Conservation (phyloP, 2,329 filamentous ascomycete genomes). For the Ilyonectria sp. region DNA sequence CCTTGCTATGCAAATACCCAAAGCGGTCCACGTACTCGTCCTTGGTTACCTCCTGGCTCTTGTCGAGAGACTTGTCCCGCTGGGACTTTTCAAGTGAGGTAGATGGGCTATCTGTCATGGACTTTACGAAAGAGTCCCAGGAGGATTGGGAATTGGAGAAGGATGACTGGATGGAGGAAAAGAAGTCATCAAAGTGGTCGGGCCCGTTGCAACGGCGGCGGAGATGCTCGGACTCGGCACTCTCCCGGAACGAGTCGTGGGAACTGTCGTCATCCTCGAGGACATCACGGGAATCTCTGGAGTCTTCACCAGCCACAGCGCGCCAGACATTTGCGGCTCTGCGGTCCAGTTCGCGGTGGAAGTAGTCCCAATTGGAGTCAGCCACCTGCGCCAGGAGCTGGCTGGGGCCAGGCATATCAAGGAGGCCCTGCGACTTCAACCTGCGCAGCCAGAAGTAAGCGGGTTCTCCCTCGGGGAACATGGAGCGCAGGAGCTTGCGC, state of each 20-base stretch:
- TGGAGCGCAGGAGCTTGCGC: constrained; percentile 54
- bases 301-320: constrained; percentile 31
- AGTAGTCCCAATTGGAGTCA: constrained; percentile 47
- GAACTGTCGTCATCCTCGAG: constrained; percentile 32
- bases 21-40: constrained; percentile 61
- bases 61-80: constrained; percentile 31
- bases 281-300: constrained; percentile 24
- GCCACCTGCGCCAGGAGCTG: constrained; percentile 33
- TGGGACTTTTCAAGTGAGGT: constrained; percentile 26
- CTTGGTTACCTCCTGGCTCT: constrained; percentile 54
- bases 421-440: constrained; percentile 56
- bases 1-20: constrained; percentile 61
- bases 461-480: constrained; percentile 59
- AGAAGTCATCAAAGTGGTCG: constrained; percentile 60
- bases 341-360: constrained; percentile 52
- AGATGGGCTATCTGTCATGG: constrained; percentile 46
- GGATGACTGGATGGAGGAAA: constrained; percentile 54
- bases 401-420: constrained; percentile 50
- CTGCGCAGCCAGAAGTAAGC: constrained; percentile 59
- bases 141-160: constrained; percentile 56
- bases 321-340: constrained; percentile 50
- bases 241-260: constrained; percentile 24
- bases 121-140: constrained; percentile 58
- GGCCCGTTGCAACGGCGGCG: constrained; percentile 41
- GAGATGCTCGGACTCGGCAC: constrained; percentile 23